Conservation (phyloP, 768 basidiomycete species). For the Auriscalpium microsporum region DNA sequence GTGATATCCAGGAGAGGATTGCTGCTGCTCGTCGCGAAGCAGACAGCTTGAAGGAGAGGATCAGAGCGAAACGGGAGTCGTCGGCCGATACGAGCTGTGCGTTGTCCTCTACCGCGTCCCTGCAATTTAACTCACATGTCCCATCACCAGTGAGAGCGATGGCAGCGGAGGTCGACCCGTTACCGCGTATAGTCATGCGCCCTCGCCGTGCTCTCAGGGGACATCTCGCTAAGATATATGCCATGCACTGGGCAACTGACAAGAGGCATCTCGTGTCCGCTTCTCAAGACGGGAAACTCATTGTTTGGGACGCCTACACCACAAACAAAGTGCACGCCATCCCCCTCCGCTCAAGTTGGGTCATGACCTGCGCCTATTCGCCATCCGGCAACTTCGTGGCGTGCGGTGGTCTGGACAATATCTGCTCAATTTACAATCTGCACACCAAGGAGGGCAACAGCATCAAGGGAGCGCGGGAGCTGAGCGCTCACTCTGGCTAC, state of each 20-base stretch:
- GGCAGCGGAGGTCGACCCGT: conserved; percentile 92
- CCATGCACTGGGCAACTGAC: conserved; percentile 99
- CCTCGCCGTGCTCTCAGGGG: conserved; percentile 92
- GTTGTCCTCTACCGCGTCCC: conserved; percentile 21
- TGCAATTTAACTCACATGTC: conserved; percentile 12
- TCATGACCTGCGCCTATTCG: conserved; percentile 99
- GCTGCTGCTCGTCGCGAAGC: conserved; percentile 95
- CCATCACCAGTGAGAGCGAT: conserved; percentile 79
- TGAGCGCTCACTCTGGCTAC: conserved; percentile 97
- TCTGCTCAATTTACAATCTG: conserved; percentile 96
- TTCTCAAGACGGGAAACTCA: conserved; percentile 98
- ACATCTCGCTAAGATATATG: conserved; percentile 98
- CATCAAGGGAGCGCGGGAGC: conserved; percentile 86
- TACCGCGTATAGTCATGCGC: conserved; percentile 96
- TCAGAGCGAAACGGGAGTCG: conserved; percentile 90
- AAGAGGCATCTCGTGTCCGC: conserved; percentile 96
- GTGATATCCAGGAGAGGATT: conserved; percentile 87
- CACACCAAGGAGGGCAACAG: conserved; percentile 69
- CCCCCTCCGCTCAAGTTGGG: conserved; percentile 95
- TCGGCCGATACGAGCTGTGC: conserved; percentile 95
- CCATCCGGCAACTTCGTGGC: conserved; percentile 97
- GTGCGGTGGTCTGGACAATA: conserved; percentile 98
- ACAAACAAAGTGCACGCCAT: conserved; percentile 99
- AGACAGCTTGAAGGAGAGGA: conserved; percentile 97
- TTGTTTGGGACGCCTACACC: conserved; percentile 99